phyloP scores from a whole-genome alignment of 228 moss, liverwort and hornwort genomes.

The Sphagnum magellanicum region DNA sequence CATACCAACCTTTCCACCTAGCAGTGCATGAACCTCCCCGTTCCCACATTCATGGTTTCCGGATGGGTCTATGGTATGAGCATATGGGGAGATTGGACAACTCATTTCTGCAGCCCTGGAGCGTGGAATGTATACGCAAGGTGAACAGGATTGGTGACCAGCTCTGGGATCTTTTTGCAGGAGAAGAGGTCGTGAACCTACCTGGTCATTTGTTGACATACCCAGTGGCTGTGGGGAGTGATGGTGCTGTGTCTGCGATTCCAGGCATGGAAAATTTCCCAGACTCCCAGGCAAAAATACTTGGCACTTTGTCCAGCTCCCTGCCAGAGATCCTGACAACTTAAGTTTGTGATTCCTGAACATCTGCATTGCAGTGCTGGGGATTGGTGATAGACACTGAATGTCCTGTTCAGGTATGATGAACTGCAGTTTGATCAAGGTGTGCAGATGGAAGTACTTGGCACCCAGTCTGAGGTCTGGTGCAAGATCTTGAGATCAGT shows the following conservation, averaged over 20 bases:
- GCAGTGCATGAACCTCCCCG: constrained; percentile 27
- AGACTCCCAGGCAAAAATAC: constrained; percentile 61
- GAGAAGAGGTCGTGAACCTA: constrained; percentile 57
- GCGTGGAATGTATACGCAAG: constrained; percentile 36
- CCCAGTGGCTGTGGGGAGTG: constrained; percentile 41
- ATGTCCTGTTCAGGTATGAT: too few species aligned
- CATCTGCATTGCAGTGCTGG: neutral
- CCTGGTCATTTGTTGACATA: constrained; percentile 70
- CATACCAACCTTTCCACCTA: constrained; percentile 64
- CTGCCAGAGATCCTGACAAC: constrained; percentile 79
- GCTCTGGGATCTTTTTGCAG: constrained; percentile 51
- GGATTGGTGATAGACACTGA: too few species aligned
- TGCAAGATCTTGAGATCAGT: too few species aligned
- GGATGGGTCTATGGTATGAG: constrained; percentile 83
- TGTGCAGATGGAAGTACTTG: too few species aligned
- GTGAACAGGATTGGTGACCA: constrained; percentile 45
- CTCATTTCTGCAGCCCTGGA: constrained; percentile 51
- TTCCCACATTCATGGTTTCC: constrained; percentile 81
- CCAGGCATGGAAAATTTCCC: constrained; percentile 61
- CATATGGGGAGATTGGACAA: constrained; percentile 72
- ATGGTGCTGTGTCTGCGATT: constrained; percentile 36
- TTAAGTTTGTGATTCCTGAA: constrained; percentile 9
- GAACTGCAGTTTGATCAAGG: too few species aligned
- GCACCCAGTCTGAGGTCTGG: too few species aligned
- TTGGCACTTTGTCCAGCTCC: constrained; percentile 30